A percentile compares a stretch with the other conserved stretches of the same genome.
These are phyloP conservation scores for Schizosaccharomyces japonicus DNA, from an alignment of 805 yeast genomes.

Conservation along the genomic window DNA sequence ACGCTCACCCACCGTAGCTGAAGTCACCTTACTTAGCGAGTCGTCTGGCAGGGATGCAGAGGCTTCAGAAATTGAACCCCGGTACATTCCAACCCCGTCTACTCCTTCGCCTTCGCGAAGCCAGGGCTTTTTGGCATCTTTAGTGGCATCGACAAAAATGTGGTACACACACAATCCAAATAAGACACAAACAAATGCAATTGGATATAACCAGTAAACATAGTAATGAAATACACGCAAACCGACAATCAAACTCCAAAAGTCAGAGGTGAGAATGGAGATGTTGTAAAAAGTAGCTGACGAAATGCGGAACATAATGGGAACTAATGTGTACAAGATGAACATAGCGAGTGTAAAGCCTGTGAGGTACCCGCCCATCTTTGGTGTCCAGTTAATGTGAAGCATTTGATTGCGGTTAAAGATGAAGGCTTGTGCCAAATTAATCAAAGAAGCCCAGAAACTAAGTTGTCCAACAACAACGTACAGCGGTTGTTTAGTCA, in stretches of 20 bases:
- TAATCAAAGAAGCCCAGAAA: conserved; percentile 20
- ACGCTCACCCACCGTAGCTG: no score
- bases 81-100: conserved; percentile 17
- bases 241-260: conserved; percentile 25
- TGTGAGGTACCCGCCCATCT: conserved; percentile 22
- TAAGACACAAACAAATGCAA: conserved; percentile 23
- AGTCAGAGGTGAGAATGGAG: conserved; percentile 22
- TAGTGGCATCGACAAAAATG: conserved; percentile 17
- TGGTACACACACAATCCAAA: conserved; percentile 21
- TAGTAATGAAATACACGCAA: conserved; percentile 22
- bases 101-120: conserved; percentile 17
- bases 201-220: conserved; percentile 25
- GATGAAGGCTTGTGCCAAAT: conserved; percentile 23
- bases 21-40: no score
- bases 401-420: conserved; percentile 19
- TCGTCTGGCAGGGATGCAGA: no score
- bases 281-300: conserved; percentile 25
- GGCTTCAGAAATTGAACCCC: not conserved
- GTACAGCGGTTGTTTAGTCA: conserved; percentile 23
- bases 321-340: conserved; percentile 20
- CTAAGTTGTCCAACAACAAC: conserved; percentile 24
- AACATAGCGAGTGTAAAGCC: conserved; percentile 22
- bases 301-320: conserved; percentile 23
- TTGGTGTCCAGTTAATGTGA: conserved; percentile 19
- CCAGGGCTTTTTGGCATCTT: conserved; percentile 24